Evolutionary conservation across 169 alveolate genomes (phyloP), one percentile per base, ranked within the genome.

Genomic region (Pseudocohnilembus persalinus): DNA sequence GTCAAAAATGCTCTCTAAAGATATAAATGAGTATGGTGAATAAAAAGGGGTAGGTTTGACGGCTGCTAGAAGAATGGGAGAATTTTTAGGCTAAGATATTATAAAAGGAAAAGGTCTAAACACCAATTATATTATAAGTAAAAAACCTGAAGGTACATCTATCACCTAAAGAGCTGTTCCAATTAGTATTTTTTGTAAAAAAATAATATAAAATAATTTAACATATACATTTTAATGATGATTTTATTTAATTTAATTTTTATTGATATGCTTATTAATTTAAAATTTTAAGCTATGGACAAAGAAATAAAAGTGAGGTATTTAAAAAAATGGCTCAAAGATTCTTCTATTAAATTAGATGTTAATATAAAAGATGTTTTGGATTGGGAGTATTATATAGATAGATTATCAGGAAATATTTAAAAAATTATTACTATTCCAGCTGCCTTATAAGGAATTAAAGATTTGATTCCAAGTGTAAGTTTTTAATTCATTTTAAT

Each of bases 161-260:
- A 95, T 97, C 24, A 96, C 99, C n/a, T 98, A 98, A 79, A 93
- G 99, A 91, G 99, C 99, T 4, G 92, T 98, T 73, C 99, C 99
- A 28, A 93, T 98, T 28, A 96, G 96, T 32, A 96, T 98, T 0
- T 98, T 98, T 91, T 11, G 68, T 49, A 49, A 49, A 11, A n/a
- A n/a, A n/a, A n/a, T n/a, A 91, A 94, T 88, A 94, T n/a, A n/a
- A n/a, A n/a, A n/a, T n/a, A n/a, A n/a, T n/a, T n/a, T n/a, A n/a
- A n/a, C n/a, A n/a, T n/a, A n/a, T n/a, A n/a, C n/a, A n/a, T n/a
- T n/a, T n/a, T n/a, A n/a, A n/a, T n/a, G n/a, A n/a, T 4, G 68
- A 11, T 49, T 11, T 49, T 49, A 11, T 49, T 49, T 4, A 49
- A 11, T 49, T 49, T 49, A 4, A 49, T 49, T 49, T 49, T 49